Evolutionary conservation across 192 early-diverging fungal species (phyloP).

Genomic region (Coemansia reversa): DNA sequence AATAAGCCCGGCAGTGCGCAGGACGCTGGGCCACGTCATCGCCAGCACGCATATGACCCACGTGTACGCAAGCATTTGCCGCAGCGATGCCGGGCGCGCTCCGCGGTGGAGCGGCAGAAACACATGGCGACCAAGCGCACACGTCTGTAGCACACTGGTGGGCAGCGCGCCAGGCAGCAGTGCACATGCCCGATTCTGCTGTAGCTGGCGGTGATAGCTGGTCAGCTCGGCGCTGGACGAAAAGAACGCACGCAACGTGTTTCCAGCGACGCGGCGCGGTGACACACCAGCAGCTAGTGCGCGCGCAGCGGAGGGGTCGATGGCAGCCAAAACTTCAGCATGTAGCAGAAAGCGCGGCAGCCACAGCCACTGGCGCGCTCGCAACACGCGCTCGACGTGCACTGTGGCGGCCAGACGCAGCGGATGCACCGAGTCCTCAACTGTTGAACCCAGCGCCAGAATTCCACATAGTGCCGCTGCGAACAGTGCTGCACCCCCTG

Average conservation of each 20-base stretch:
- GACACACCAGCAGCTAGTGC: neutral
- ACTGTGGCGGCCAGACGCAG: constrained; percentile 26
- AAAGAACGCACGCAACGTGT: constrained; percentile 41
- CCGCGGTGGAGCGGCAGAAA: constrained; percentile 27
- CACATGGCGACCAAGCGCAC: constrained; percentile 32
- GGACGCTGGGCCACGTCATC: constrained; percentile 50
- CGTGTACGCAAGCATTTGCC: constrained; percentile 32
- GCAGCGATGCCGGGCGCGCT: constrained; percentile 14
- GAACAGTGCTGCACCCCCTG: constrained; percentile 34
- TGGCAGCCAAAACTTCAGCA: constrained; percentile 12
- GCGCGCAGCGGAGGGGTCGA: constrained; percentile 15
- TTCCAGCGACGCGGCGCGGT: constrained; percentile 18
- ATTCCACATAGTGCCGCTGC: constrained; percentile 49
- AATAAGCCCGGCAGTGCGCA: constrained; percentile 48
- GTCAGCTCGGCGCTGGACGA: constrained; percentile 48
- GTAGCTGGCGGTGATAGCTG: constrained; percentile 43
- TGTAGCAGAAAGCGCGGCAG: constrained; percentile 27
- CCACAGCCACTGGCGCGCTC: constrained; percentile 46
- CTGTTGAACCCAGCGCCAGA: constrained; percentile 33
- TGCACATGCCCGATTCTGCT: constrained; percentile 16
- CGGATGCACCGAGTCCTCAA: constrained; percentile 41
- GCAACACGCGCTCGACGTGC: constrained; percentile 22
- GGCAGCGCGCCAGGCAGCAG: constrained; percentile 28
- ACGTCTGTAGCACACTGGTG: constrained; percentile 30
- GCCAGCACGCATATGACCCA: constrained; percentile 47